Percentiles rank a stretch among this genome's conserved stretches.
Conservation (phyloP, 2,329 filamentous ascomycete species). For the Rutstroemia sp. region DNA sequence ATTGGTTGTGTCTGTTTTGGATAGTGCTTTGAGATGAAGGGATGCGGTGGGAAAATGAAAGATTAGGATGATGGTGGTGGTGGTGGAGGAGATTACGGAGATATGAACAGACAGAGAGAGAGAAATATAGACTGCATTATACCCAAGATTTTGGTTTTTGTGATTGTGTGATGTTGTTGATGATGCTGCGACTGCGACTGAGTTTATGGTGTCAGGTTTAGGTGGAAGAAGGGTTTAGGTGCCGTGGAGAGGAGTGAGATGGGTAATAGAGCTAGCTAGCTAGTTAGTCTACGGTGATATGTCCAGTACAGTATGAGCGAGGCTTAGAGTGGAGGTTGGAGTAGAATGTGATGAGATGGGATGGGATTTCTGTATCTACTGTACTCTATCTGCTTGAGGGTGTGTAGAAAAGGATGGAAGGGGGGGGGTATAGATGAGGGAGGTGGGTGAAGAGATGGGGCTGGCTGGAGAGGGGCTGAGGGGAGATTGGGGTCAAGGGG, state of each 20-base stretch:
- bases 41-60: neutral
- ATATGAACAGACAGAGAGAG: no score
- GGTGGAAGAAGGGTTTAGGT: neutral
- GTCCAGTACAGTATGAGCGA: no score
- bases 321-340: no score
- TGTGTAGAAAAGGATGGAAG: no score
- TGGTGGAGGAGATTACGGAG: neutral
- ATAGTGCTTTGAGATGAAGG: neutral
- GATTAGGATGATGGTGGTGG: neutral
- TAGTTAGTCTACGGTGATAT: neutral
- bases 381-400: no score
- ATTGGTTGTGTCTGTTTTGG: neutral
- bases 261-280: neutral
- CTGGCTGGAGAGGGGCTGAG: no score
- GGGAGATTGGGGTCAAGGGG: no score
- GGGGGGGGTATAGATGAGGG: no score
- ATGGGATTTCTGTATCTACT: no score
- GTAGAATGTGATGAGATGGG: no score
- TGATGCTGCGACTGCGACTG: neutral
- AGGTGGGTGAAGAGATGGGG: no score
- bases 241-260: no score
- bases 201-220: neutral
- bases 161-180: neutral
- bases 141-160: constrained; percentile 6
- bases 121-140: constrained; percentile 19